Evolutionary conservation across 2,329 filamentous ascomycete species (phyloP).

Genomic region (Cadophora gregata): DNA sequence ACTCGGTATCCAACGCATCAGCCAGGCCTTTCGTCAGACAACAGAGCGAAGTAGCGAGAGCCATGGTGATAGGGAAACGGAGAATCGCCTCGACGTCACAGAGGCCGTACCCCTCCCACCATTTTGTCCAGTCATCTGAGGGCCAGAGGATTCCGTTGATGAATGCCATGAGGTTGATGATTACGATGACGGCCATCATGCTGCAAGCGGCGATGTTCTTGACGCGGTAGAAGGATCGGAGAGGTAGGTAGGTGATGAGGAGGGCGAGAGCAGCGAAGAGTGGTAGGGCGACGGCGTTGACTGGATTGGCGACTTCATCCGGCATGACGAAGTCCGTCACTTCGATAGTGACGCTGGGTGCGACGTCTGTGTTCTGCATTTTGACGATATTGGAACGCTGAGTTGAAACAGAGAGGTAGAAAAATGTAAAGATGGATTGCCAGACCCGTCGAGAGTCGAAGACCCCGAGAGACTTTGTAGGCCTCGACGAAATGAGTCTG

Average conservation of each 20-base stretch:
- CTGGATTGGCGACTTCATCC: conserved; percentile 21
- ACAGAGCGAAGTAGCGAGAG: conserved; percentile 56
- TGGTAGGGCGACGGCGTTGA: conserved; percentile 51
- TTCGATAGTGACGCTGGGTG: conserved; percentile 1
- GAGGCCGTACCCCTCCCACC: conserved; percentile 62
- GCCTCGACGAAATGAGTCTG: conserved; percentile 12
- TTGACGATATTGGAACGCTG: not conserved
- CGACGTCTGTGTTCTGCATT: conserved; percentile 14
- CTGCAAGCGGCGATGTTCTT: conserved; percentile 64
- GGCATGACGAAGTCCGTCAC: not conserved
- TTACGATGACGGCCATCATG: conserved; percentile 60
- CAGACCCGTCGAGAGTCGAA: not conserved
- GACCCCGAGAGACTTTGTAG: not conserved
- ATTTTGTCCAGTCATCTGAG: conserved; percentile 58
- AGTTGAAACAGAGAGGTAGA: not conserved
- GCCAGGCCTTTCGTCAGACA: conserved; percentile 67
- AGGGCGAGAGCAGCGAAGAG: conserved; percentile 55
- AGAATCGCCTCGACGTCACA: conserved; percentile 71
- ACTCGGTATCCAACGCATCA: conserved; percentile 63
- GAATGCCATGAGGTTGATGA: conserved; percentile 63
- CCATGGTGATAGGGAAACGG: conserved; percentile 57
- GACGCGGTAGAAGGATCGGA: conserved; percentile 65
- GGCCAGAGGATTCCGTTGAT: conserved; percentile 71
- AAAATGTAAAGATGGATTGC: not conserved
- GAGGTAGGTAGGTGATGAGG: conserved; percentile 59